These are phyloP conservation scores for Chiua virens DNA, from an alignment of 768 basidiomycete genomes.

Conservation along the genomic window DNA sequence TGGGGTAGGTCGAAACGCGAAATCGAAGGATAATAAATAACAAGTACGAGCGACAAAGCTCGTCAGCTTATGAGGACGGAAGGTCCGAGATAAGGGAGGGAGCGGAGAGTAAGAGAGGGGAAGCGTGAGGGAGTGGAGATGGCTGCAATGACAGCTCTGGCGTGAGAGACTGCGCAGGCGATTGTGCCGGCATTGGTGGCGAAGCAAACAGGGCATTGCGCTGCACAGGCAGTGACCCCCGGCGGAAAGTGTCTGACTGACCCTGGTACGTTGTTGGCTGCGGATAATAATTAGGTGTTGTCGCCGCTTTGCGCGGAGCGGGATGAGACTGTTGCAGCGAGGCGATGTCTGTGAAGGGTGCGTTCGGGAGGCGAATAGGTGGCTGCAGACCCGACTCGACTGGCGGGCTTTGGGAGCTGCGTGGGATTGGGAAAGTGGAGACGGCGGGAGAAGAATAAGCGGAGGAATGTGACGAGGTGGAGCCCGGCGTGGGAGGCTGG, in stretches of 20 bases:
- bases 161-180: conserved; percentile 28
- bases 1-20: conserved; percentile 15
- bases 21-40: conserved; percentile 31
- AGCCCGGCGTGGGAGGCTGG: conserved; percentile 35
- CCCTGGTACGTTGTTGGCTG: conserved; percentile 28
- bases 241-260: conserved; percentile 30
- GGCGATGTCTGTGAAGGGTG: conserved; percentile 69
- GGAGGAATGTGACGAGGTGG: conserved; percentile 60
- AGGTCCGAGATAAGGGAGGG: conserved; percentile 20
- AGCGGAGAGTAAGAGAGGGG: conserved; percentile 28
- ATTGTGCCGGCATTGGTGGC: conserved; percentile 31
- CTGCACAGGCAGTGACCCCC: conserved; percentile 31
- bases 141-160: conserved; percentile 20
- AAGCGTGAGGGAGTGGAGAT: conserved; percentile 28
- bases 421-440: conserved; percentile 59
- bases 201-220: conserved; percentile 31
- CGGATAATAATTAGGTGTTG: conserved; percentile 34
- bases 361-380: conserved; percentile 69
- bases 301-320: conserved; percentile 33
- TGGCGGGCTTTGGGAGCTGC: conserved; percentile 50
- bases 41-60: conserved; percentile 10
- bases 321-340: conserved; percentile 42
- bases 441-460: conserved; percentile 67
- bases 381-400: conserved; percentile 45
- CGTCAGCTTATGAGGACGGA: conserved; percentile 16